Evolutionary conservation across 139 green algal genomes (phyloP).

Genomic region (Chlorella sp.): DNA sequence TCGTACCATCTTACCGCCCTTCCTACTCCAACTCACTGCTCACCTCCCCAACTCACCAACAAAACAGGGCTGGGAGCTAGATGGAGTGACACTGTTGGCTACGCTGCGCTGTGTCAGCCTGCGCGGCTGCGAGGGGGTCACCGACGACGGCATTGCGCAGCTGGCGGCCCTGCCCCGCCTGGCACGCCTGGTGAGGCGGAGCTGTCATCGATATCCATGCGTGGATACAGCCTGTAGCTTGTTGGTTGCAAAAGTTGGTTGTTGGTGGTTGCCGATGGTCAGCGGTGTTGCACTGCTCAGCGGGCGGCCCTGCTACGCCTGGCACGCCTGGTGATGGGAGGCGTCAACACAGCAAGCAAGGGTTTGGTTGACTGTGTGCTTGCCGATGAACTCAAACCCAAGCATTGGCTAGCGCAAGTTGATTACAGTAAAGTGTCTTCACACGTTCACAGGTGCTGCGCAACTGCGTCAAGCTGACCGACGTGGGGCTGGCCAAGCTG

Average conservation of each 20-base stretch:
- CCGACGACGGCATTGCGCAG: slow-evolving; percentile 18
- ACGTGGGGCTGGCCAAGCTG: slow-evolving; percentile 28
- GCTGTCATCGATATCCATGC: too few relatives aligned
- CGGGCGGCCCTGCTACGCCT: too few relatives aligned
- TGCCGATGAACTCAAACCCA: background rate
- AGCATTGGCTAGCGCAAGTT: too few relatives aligned
- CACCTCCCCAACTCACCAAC: background rate
- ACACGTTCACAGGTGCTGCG: slow-evolving; percentile 8
- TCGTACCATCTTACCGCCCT: background rate
- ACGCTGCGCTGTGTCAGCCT: slow-evolving; percentile 36
- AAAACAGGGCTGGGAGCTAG: slow-evolving; percentile 10
- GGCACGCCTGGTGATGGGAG: too few relatives aligned
- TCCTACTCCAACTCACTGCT: background rate
- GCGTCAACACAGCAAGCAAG: too few relatives aligned
- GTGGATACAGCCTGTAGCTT: too few relatives aligned
- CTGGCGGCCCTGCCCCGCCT: slow-evolving; percentile 32
- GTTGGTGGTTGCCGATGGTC: too few relatives aligned
- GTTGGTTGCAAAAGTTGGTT: too few relatives aligned
- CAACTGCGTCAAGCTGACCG: slow-evolving; percentile 51
- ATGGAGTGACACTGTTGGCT: background rate
- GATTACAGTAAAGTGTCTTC: too few relatives aligned
- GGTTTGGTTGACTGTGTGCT: background rate
- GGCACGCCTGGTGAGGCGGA: slow-evolving; percentile 1
- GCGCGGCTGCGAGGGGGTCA: slow-evolving; percentile 39
- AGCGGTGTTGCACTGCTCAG: too few relatives aligned